Conservation (phyloP, 2,329 filamentous ascomycete genomes). For the Stachybotrys chlorohalonatus region DNA sequence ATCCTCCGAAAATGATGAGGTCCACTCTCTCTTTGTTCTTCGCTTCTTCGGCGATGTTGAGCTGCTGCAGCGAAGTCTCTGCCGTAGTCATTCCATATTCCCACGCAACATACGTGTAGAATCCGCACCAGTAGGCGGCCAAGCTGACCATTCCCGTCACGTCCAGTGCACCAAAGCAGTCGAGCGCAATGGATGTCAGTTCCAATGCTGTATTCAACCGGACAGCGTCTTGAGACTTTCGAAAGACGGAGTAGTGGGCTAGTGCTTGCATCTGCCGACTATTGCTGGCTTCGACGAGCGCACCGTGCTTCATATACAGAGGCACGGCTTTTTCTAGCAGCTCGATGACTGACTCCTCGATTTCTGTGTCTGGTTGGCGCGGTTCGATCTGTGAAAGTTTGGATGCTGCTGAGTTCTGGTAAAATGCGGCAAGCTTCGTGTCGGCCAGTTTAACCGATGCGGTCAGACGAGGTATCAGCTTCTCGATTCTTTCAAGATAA, state of each 20-base stretch:
- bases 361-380: not conserved
- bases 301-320: not conserved
- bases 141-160: not conserved
- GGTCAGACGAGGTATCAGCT: not conserved
- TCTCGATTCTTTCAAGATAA: not conserved
- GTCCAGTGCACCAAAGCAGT: not conserved
- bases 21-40: not conserved
- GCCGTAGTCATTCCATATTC: not conserved
- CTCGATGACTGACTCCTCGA: not conserved
- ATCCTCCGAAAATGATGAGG: not conserved
- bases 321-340: not conserved
- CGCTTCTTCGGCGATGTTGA: not conserved
- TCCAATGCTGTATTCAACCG: not conserved
- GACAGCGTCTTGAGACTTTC: not conserved
- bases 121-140: not conserved
- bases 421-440: not conserved
- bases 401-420: not conserved
- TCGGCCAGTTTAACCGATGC: not conserved
- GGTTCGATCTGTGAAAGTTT: not conserved
- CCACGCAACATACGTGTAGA: not conserved
- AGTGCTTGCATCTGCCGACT: conserved; percentile 1
- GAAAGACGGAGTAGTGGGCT: not conserved
- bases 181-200: not conserved
- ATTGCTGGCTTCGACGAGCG: not conserved
- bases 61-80: not conserved